Evolutionary conservation across 2,329 filamentous ascomycete species (phyloP), one percentile per base, ranked within the genome.

Genomic region (Aspergillus sp.): DNA sequence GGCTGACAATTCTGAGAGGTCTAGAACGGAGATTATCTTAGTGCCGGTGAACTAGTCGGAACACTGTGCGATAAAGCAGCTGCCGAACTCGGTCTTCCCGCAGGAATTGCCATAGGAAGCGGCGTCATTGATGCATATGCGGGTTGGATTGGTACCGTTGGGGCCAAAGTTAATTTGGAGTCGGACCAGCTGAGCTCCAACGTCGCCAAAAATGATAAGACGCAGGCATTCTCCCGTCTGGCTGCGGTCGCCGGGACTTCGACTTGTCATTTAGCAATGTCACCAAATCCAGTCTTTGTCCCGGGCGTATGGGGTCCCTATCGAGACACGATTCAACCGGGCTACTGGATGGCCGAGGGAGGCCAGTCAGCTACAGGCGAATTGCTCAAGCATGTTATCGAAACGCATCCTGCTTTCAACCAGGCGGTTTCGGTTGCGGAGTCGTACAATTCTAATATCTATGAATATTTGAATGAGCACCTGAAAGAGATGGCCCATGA

Each of bases 51-150:
- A 75, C 84, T 94, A 6, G 92, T 96, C 31, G 95, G 94, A 54
- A 87, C 85, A 0, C 82, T 99, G 18, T 95, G 90, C 70, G 89
- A 94, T 64, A 90, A 90, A 70, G 93, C 95, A 6, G 91, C 90
- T 16, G 78, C 82, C 52, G 90, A 97, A 65, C 86, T 99, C 61
- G 94, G 95, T 7, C 84, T 99, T 3, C 89, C 89, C 5, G 83
- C 89, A 20, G 94, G 93, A 45, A 95, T 97, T 67, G 92, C 95
- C 18, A 90, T 99, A 57, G 95, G 95, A 56, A 96, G 92, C 71
- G 93, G 93, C 75, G 95, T 99, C 64, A 99, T 99, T 71, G 95
- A 99, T 75, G 95, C 95, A 18, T 99, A 99, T 71, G 95, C 95
- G 60, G 95, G 95, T 64, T 99, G 95, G 95, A 95, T 99, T 67